These are phyloP conservation scores for Globisporangium irregulare DNA, from an alignment of 352 stramenopile species.

Conservation along the genomic window DNA sequence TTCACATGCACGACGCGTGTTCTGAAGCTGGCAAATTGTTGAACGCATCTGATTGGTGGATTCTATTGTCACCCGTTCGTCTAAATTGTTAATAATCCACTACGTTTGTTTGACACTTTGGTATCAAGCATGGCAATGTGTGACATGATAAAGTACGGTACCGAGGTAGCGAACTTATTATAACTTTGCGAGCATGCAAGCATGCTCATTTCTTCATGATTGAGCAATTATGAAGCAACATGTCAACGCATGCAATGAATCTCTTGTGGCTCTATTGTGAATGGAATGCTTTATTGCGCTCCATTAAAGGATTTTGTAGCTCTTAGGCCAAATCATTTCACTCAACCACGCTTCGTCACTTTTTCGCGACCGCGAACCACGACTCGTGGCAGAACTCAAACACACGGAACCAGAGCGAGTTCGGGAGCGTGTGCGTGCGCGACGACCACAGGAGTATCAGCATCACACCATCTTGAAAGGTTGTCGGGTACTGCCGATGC, in stretches of 20 bases:
- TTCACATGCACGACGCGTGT: neutral
- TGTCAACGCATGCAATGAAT: neutral
- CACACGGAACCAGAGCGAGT: slow-evolving; percentile 45
- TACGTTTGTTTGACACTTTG: neutral
- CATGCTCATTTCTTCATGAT: neutral
- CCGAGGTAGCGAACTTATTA: neutral
- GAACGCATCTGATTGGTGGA: slow-evolving; percentile 1
- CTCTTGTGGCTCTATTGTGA: neutral
- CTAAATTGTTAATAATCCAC: neutral
- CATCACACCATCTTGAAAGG: slow-evolving; percentile 35
- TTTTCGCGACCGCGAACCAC: slow-evolving; percentile 37
- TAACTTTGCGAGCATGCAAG: neutral
- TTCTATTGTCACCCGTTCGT: neutral
- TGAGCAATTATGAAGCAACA: neutral
- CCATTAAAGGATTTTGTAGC: neutral
- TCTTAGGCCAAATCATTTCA: neutral
- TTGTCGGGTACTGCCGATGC: slow-evolving; percentile 39
- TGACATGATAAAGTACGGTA: neutral
- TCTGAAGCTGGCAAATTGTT: neutral
- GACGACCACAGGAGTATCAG: slow-evolving; percentile 48
- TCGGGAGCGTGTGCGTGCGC: slow-evolving; percentile 36
- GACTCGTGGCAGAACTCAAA: slow-evolving; percentile 54
- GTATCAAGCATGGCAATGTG: neutral
- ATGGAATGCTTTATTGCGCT: neutral
- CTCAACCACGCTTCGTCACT: neutral